Conservation (phyloP, 2,329 filamentous ascomycete genomes). For the Hypoxylon rubiginosum region DNA sequence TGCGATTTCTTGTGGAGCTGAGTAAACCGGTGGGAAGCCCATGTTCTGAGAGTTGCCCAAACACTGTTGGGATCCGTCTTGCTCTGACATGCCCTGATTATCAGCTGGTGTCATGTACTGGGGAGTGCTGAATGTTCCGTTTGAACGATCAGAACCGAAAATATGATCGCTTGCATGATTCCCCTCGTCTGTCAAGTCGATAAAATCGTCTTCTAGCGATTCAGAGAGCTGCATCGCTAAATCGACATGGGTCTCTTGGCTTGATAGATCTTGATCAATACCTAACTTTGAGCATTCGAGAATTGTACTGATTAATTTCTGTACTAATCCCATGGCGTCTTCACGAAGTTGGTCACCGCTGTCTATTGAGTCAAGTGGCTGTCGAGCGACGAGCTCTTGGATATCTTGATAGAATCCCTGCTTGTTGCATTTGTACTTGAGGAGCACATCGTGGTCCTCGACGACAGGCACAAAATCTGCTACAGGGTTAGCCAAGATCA, state of each 20-base stretch:
- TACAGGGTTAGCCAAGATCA: neutral
- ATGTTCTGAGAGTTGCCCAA: neutral
- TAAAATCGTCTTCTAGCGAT: neutral
- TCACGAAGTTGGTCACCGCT: neutral
- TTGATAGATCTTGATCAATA: neutral
- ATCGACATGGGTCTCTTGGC: neutral
- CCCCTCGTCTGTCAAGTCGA: neutral
- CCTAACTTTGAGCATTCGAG: neutral
- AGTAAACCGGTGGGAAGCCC: neutral
- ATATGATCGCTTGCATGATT: neutral
- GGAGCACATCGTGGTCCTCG: constrained; percentile 19
- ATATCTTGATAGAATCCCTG: neutral
- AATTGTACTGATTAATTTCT: neutral
- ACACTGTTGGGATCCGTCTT: neutral
- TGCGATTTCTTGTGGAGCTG: neutral
- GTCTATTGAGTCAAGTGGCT: neutral
- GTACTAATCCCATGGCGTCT: neutral
- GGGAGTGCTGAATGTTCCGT: neutral
- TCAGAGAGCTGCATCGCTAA: neutral
- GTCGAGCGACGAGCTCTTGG: neutral
- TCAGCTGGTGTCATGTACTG: neutral
- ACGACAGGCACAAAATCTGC: constrained; percentile 21
- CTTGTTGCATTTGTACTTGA: neutral
- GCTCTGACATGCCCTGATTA: neutral
- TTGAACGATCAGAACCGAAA: neutral